Conservation (phyloP, 306 rosid species). For the Lathyrus tuberosus region DNA sequence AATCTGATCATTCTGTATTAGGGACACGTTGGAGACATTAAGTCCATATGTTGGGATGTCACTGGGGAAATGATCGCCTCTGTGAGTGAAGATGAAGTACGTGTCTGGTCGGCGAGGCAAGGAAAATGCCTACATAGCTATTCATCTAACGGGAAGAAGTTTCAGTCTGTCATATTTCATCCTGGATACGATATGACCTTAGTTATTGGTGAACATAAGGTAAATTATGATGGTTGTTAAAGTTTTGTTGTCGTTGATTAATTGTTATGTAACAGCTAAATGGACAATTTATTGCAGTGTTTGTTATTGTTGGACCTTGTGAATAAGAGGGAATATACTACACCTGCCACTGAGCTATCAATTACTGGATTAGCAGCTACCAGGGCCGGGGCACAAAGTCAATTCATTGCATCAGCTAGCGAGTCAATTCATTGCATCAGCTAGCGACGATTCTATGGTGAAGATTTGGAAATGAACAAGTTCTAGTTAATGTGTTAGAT, state of each 20-base stretch:
- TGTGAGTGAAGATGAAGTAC: background rate
- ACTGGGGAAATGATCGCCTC: background rate
- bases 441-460: background rate
- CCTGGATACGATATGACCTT: background rate
- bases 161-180: background rate
- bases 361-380: background rate
- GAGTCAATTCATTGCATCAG: background rate
- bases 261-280: background rate
- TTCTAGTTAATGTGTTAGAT: background rate
- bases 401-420: background rate
- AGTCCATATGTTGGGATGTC: background rate
- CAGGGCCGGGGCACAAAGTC: background rate
- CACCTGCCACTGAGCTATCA: too few relatives aligned
- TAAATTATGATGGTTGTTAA: background rate
- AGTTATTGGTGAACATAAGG: background rate
- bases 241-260: too few relatives aligned
- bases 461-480: slow-evolving; percentile 14
- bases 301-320: background rate
- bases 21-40: background rate
- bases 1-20: background rate
- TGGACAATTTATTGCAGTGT: slow-evolving; percentile 2
- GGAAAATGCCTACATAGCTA: background rate
- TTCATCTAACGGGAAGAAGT: background rate
- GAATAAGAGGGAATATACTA: too few relatives aligned
- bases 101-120: background rate